Conservation (phyloP, 1,284 basidiomycete species). For the Anthracocystis walkeri region DNA sequence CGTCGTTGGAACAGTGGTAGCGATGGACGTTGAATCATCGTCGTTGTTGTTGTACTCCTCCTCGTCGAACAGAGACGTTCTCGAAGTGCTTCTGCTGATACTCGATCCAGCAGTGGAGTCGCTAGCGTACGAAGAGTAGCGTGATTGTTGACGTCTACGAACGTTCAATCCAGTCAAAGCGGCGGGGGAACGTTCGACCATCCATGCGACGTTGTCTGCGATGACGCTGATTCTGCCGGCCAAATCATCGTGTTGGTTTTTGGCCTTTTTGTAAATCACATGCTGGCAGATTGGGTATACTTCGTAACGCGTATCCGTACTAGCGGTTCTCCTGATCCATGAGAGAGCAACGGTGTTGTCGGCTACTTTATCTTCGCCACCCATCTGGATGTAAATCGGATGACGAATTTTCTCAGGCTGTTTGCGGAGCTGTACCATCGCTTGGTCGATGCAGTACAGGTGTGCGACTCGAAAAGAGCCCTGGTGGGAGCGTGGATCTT, state of each 20-base stretch:
- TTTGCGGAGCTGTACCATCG: conserved; percentile 41
- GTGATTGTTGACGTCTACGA: conserved; percentile 16
- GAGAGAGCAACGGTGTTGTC: conserved; percentile 35
- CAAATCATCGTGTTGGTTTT: conserved; percentile 65
- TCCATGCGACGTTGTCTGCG: conserved; percentile 67
- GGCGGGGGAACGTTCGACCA: conserved; percentile 56
- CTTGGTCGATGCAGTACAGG: conserved; percentile 51
- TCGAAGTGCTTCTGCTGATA: conserved; percentile 28
- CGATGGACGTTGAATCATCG: conserved; percentile 18
- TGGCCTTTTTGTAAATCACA: conserved; percentile 67
- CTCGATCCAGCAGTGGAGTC: conserved; percentile 10
- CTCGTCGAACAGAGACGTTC: conserved; percentile 33
- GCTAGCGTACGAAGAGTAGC: conserved; percentile 40
- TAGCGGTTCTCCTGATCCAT: conserved; percentile 47
- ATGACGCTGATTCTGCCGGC: conserved; percentile 64
- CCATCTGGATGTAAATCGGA: conserved; percentile 64
- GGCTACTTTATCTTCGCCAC: conserved; percentile 61
- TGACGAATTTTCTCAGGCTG: conserved; percentile 47
- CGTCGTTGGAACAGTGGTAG: conserved; percentile 25
- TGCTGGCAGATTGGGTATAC: conserved; percentile 68
- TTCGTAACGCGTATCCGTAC: conserved; percentile 54
- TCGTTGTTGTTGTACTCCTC: conserved; percentile 10
- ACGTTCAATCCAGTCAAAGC: neutral
- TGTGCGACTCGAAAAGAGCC: conserved; percentile 66
- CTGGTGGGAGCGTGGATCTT: conserved; percentile 63